Conservation (phyloP, 139 green algal genomes). For the Marvania coccoides region DNA sequence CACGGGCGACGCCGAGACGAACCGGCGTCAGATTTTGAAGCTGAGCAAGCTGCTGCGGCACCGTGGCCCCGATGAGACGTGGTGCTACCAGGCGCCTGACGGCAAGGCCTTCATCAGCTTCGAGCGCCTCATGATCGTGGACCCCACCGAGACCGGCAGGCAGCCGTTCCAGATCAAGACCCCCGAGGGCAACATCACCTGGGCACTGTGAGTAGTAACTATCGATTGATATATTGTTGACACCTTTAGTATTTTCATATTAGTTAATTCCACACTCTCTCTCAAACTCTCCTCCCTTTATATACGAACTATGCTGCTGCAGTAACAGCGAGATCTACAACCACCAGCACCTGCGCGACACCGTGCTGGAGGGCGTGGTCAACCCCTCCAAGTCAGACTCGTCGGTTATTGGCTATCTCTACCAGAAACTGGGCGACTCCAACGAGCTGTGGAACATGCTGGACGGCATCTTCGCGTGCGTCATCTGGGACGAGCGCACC, state of each 20-base stretch:
- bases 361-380: slow-evolving; percentile 30
- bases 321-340: slow-evolving; percentile 76
- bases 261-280: background rate
- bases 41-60: slow-evolving; percentile 36
- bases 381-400: slow-evolving; percentile 50
- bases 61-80: slow-evolving; percentile 44
- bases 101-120: slow-evolving; percentile 42
- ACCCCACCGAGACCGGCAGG: slow-evolving; percentile 48
- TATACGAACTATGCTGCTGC: background rate
- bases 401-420: slow-evolving; percentile 41
- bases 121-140: slow-evolving; percentile 62
- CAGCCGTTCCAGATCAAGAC: slow-evolving; percentile 53
- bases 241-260: background rate
- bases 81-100: slow-evolving; percentile 34
- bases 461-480: slow-evolving; percentile 93
- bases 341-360: slow-evolving; percentile 35
- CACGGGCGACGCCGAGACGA: slow-evolving; percentile 33
- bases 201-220: slow-evolving; percentile 44
- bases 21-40: slow-evolving; percentile 38
- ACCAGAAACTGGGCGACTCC: slow-evolving; percentile 57
- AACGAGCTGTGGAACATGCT: slow-evolving; percentile 70
- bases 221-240: background rate
- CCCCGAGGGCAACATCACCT: slow-evolving; percentile 44
- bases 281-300: background rate
- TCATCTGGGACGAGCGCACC: slow-evolving; percentile 59